A percentile compares a stretch with the other conserved stretches of the same genome.
These are phyloP conservation scores for Zea luxurians DNA, from an alignment of 176 grass and related monocot species.

Conservation along the genomic window DNA sequence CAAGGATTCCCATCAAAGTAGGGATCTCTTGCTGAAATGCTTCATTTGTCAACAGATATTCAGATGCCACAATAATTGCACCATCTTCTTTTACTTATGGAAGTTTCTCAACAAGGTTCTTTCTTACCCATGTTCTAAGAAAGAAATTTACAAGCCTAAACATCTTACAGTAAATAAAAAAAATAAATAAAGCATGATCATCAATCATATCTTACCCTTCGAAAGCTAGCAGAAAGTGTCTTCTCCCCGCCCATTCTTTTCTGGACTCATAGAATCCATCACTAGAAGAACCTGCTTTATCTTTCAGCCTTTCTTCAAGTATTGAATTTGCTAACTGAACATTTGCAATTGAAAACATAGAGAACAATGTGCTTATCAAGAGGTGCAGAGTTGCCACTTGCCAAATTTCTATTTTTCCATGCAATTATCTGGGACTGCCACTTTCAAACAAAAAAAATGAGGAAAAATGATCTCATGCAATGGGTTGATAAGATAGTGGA, in stretches of 20 bases:
- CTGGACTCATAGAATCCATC: conserved; percentile 93
- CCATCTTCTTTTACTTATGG: conserved; percentile 20
- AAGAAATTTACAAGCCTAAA: not conserved
- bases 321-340: conserved; percentile 62
- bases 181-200: conserved; percentile 44
- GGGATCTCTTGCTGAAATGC: conserved; percentile 11
- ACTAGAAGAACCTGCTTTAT: conserved; percentile 50
- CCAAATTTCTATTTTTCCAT: no score
- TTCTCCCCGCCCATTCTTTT: conserved; percentile 93
- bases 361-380: conserved; percentile 20
- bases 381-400: not conserved
- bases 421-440: no score
- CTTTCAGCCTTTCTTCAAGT: conserved; percentile 69
- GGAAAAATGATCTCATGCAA: no score
- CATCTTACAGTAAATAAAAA: conserved; percentile 14
- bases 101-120: conserved; percentile 18
- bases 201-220: conserved; percentile 60
- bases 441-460: no score
- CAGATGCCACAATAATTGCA: conserved; percentile 9
- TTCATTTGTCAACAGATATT: conserved; percentile 11
- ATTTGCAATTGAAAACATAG: conserved; percentile 33
- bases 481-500: no score
- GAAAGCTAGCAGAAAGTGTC: conserved; percentile 81
- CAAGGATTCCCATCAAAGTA: not conserved
- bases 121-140: conserved; percentile 11